Percentiles rank a stretch among this genome's conserved stretches.
Conservation (phyloP, 2,329 filamentous ascomycete genomes). For the Fusarium sororula region DNA sequence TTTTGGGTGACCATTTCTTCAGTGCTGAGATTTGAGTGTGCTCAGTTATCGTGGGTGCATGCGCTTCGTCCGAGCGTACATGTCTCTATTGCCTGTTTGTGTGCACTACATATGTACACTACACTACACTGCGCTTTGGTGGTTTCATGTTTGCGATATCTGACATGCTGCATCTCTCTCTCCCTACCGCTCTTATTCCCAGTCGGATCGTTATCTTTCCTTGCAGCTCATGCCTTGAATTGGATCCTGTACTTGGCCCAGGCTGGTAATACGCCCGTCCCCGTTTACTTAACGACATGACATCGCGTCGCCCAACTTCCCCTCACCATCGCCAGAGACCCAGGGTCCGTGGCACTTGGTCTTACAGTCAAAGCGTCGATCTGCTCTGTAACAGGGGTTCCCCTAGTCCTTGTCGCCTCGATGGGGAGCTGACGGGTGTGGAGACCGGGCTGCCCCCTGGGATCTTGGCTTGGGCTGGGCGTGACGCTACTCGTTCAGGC, state of each 20-base stretch:
- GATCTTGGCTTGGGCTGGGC: conserved; percentile 15
- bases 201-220: background rate
- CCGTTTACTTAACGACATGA: background rate
- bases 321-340: background rate
- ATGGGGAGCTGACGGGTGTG: conserved; percentile 6
- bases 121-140: background rate
- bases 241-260: background rate
- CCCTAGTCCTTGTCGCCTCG: background rate
- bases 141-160: background rate
- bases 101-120: background rate
- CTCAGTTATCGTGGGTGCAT: background rate
- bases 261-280: background rate
- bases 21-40: background rate
- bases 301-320: background rate
- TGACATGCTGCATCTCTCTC: background rate
- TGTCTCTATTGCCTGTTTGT: background rate
- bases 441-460: background rate
- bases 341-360: background rate
- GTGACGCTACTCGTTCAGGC: conserved; percentile 3
- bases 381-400: background rate
- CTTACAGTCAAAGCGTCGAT: conserved; percentile 31
- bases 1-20: background rate
- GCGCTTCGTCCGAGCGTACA: background rate
- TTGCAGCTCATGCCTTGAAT: background rate
- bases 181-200: background rate